Conservation (phyloP, 2,329 filamentous ascomycete species). For the Byssothecium circinans region DNA sequence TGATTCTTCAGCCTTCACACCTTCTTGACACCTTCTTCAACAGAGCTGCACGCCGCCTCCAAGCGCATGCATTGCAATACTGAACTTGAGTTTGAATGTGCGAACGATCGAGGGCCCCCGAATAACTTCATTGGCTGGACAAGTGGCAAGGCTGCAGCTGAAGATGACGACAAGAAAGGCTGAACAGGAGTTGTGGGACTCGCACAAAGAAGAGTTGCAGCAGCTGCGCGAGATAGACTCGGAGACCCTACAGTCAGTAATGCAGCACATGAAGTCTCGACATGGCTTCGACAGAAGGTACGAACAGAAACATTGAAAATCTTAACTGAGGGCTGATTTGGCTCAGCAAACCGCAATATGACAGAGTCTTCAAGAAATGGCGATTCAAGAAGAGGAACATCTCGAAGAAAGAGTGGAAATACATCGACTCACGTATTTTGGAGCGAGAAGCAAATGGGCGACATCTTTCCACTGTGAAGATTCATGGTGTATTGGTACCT, state of each 20-base stretch:
- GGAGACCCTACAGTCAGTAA: not conserved
- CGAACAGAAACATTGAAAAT: not conserved
- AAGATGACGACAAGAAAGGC: not conserved
- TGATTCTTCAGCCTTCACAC: too few relatives aligned
- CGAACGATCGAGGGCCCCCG: not conserved
- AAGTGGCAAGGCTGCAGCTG: not conserved
- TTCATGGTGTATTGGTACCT: not conserved
- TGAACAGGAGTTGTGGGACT: not conserved
- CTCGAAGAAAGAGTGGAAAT: constrained; percentile 1
- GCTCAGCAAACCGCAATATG: constrained; percentile 1
- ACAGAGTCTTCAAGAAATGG: constrained; percentile 4
- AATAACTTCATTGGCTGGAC: not conserved
- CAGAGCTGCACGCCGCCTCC: too few relatives aligned
- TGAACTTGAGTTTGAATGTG: too few relatives aligned
- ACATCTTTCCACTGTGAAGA: not conserved
- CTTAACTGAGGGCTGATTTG: not conserved
- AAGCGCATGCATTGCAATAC: too few relatives aligned
- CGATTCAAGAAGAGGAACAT: constrained; percentile 2
- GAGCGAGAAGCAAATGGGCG: not conserved
- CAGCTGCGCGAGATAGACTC: not conserved
- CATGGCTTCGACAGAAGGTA: not conserved
- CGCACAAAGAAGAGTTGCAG: not conserved
- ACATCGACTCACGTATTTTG: not conserved
- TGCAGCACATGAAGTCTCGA: not conserved
- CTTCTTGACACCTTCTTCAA: too few relatives aligned